Evolutionary conservation across 768 basidiomycete genomes (phyloP).

Genomic region (Rhodosporidiobolus sp.): DNA sequence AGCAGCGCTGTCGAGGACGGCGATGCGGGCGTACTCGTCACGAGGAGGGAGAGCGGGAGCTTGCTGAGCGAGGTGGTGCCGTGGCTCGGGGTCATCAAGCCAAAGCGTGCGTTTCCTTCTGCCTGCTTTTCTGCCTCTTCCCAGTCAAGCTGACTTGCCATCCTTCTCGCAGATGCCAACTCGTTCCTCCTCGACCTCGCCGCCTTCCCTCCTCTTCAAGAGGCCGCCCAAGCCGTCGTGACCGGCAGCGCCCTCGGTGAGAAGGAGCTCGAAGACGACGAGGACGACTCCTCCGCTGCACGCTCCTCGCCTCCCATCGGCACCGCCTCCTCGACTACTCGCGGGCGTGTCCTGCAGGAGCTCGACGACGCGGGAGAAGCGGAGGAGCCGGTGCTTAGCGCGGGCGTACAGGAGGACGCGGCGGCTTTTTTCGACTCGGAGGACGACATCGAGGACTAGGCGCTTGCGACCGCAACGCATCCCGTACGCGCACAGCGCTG

Average conservation of each 20-base stretch:
- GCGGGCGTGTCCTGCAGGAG: conserved; percentile 4
- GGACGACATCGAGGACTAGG: conserved; percentile 29
- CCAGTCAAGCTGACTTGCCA: neutral
- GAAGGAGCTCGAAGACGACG: conserved; percentile 23
- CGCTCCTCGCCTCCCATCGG: neutral
- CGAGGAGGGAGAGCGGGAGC: conserved; percentile 3
- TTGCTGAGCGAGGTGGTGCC: conserved; percentile 21
- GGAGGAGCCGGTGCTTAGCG: too few relatives aligned
- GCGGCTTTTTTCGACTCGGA: conserved; percentile 15
- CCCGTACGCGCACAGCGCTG: neutral
- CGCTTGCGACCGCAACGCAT: neutral
- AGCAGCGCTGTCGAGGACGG: too few relatives aligned
- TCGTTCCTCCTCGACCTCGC: conserved; percentile 34
- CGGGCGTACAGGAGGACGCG: neutral
- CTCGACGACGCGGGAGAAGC: conserved; percentile 9
- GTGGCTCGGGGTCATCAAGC: conserved; percentile 24
- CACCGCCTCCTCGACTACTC: neutral
- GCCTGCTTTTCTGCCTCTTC: too few relatives aligned
- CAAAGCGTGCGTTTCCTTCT: conserved; percentile 2
- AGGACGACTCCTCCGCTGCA: conserved; percentile 2
- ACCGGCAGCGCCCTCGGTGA: conserved; percentile 28
- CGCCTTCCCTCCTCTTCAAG: conserved; percentile 26
- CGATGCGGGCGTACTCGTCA: neutral
- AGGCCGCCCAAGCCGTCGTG: neutral
- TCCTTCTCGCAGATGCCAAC: neutral